Percentiles rank a stretch among this genome's conserved stretches.
phyloP scores from a whole-genome alignment of 2,329 filamentous ascomycete genomes.

The Aureobasidium sp. region DNA sequence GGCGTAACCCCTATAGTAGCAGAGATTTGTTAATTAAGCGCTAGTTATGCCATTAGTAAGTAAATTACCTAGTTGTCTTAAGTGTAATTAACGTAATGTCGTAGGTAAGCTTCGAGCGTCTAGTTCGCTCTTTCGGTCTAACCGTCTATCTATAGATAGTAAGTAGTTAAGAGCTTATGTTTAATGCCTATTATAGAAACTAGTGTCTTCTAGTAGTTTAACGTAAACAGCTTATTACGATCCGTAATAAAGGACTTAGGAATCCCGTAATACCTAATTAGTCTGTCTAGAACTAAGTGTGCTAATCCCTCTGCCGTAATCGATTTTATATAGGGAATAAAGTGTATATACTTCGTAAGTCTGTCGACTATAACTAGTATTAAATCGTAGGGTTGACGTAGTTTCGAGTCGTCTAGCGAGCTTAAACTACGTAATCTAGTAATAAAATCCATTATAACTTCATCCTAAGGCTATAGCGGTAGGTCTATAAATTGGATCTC shows the following conservation, averaged over 20 bases:
- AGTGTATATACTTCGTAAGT: conserved; percentile 17
- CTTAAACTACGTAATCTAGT: conserved; percentile 16
- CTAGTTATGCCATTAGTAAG: conserved; percentile 19
- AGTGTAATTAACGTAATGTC: conserved; percentile 17
- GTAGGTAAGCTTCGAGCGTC: conserved; percentile 21
- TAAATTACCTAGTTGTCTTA: conserved; percentile 19
- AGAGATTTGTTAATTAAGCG: conserved; percentile 17
- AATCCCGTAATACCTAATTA: conserved; percentile 17
- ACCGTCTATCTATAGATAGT: conserved; percentile 22
- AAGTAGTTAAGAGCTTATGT: conserved; percentile 20
- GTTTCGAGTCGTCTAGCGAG: not conserved
- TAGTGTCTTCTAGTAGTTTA: conserved; percentile 18
- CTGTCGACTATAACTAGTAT: conserved; percentile 20
- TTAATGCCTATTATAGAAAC: conserved; percentile 17
- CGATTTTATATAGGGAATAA: conserved; percentile 15
- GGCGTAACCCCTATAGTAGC: conserved; percentile 16
- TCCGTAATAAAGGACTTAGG: conserved; percentile 18
- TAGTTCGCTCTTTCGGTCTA: conserved; percentile 22
- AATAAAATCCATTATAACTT: conserved; percentile 21
- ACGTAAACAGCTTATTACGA: conserved; percentile 20
- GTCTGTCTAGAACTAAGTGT: conserved; percentile 17
- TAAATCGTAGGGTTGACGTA: conserved; percentile 11
- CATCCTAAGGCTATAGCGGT: conserved; percentile 11
- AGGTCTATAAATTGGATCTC: not conserved
- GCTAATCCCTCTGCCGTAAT: conserved; percentile 15